phyloP scores from a whole-genome alignment of 1,284 basidiomycete species.

The Ceratobasidium theobromae region DNA sequence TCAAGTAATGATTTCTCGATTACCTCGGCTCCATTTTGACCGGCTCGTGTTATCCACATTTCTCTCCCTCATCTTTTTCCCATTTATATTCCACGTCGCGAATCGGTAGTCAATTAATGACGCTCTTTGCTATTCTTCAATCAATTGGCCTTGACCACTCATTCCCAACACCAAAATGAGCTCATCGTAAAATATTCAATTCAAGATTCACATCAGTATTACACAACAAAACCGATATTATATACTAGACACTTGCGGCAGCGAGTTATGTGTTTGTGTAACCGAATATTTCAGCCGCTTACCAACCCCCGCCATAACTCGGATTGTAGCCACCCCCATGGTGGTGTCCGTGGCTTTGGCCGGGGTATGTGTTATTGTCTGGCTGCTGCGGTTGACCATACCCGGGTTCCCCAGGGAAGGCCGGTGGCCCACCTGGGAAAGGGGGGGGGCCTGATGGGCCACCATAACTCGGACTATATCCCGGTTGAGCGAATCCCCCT shows the following conservation, averaged over 20 bases:
- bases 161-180: no score
- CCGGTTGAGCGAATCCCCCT: constrained; percentile 7
- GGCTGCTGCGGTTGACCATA: neutral
- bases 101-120: constrained; percentile 15
- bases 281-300: no score
- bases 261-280: no score
- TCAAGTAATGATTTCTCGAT: constrained; percentile 20
- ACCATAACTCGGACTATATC: constrained; percentile 37
- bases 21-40: neutral
- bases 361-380: constrained; percentile 23
- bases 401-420: constrained; percentile 13
- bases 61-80: neutral
- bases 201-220: neutral
- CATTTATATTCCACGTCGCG: neutral
- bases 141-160: no score
- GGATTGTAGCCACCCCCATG: constrained; percentile 18
- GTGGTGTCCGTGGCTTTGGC: constrained; percentile 16
- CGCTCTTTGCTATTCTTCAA: constrained; percentile 1
- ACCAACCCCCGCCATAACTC: constrained; percentile 14
- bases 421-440: constrained; percentile 23
- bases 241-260: neutral
- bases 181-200: neutral
- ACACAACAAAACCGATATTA: neutral
- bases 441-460: constrained; percentile 40
- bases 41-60: neutral